phyloP scores from a whole-genome alignment of 2,329 filamentous ascomycete species.

The Tolypocladium inflatum region DNA sequence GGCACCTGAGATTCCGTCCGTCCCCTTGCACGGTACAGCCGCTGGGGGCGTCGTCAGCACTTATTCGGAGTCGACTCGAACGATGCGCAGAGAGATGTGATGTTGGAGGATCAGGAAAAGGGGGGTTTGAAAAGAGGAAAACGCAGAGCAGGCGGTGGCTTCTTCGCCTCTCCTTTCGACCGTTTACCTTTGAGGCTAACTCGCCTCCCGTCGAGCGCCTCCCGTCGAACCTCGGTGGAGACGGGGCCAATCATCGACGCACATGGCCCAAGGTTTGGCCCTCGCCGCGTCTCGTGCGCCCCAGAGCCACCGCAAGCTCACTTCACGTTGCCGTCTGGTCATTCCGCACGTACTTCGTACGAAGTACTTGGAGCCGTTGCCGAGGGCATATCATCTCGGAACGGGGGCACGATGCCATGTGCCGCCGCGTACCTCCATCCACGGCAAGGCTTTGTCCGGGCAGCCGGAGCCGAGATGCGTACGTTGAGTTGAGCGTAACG shows the following conservation, averaged over 20 bases:
- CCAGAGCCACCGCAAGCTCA: neutral
- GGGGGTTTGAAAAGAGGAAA: neutral
- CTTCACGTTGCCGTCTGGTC: neutral
- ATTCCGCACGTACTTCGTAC: neutral
- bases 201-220: neutral
- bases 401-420: neutral
- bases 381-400: neutral
- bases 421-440: neutral
- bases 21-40: neutral
- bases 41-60: neutral
- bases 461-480: neutral
- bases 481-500: neutral
- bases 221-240: neutral
- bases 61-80: neutral
- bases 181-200: neutral
- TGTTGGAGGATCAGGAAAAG: neutral
- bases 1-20: neutral
- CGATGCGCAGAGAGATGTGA: neutral
- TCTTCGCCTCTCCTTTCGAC: neutral
- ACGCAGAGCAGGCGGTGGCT: neutral
- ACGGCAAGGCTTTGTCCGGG: neutral
- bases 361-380: neutral
- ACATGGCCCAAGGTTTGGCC: slow-evolving; percentile 17
- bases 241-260: slow-evolving; percentile 11
- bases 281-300: neutral